These are phyloP conservation scores for Odontarrhena argentea DNA, from an alignment of 345 rosid genomes.

Conservation along the genomic window DNA sequence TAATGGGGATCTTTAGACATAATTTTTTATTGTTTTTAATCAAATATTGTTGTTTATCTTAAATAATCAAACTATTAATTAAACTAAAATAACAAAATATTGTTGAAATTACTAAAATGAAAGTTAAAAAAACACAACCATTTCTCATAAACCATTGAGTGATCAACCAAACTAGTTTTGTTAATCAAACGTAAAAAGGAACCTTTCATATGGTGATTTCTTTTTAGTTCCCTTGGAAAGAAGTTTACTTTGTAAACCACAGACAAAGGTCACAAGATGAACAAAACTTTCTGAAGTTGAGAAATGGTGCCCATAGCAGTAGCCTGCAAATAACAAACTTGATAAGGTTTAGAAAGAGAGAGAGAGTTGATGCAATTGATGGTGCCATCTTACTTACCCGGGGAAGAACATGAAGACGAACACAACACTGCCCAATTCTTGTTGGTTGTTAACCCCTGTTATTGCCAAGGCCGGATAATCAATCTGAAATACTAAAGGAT, in stretches of 20 bases:
- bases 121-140: too few relatives aligned
- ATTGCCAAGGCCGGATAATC: constrained; percentile 79
- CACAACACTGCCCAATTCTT: constrained; percentile 70
- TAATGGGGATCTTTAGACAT: too few relatives aligned
- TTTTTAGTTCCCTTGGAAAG: too few relatives aligned
- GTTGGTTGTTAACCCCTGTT: constrained; percentile 73
- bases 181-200: too few relatives aligned
- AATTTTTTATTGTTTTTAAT: too few relatives aligned
- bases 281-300: constrained; percentile 77
- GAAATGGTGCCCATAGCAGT: constrained; percentile 84
- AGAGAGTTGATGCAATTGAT: not conserved
- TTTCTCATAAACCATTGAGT: too few relatives aligned
- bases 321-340: constrained; percentile 46
- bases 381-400: constrained; percentile 50
- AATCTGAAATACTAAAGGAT: constrained; percentile 47
- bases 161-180: too few relatives aligned
- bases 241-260: not conserved
- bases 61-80: too few relatives aligned
- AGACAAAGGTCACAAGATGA: not conserved
- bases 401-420: constrained; percentile 88
- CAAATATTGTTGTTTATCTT: too few relatives aligned
- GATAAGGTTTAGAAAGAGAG: not conserved
- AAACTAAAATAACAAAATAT: too few relatives aligned
- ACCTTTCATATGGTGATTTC: too few relatives aligned
- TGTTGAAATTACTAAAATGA: too few relatives aligned